Base-by-base conservation (phyloP, 2,329 filamentous ascomycete species). In the Claviceps sp. region DNA sequence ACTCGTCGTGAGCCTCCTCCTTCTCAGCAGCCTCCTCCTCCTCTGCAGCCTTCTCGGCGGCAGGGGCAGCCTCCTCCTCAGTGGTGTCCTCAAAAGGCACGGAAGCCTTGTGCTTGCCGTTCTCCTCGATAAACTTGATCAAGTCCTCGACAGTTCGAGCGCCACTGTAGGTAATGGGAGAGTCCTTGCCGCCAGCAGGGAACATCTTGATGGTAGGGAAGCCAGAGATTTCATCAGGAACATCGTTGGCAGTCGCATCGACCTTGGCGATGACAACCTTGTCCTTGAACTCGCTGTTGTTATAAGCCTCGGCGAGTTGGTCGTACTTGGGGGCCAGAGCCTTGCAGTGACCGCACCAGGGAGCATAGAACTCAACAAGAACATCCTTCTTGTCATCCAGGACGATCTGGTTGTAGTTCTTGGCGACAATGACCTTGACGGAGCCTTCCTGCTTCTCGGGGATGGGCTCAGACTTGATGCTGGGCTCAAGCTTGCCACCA, bases 321-420 rank as follows among this genome's bases (percentile, higher is more conserved):
- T 98, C 93, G 71, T 96, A 98, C 71, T 95, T 85, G 63, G 93
- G 93, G 53, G 93, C 91, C 56, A 98, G 85, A 70, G 82, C 90
- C 82, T 97, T 97, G 88, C 93, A 98, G 82, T 98, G 93, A 62
- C 93, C 93, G 70, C 93, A 98, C 93, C 93, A 98, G 58, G 93
- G 93, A 55, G 93, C 93, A 75, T 98, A 98, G 77, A 95, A 97
- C 77, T 98, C 93, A 58, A 98, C 73, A 60, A 98, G 81, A 54
- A 98, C 93, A 70, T 98, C 93, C 85, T 97, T 97, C 67, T 84
- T 78, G 70, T 95, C 85, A 67, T 98, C 85, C 52, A 96, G 79
- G 64, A 98, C 90, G 60, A 97, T 74, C 7, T 94, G 79, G 58
- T 95, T 78, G 79, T 96, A 98, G 74, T 80, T 91, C 75, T 95